Percentiles rank a stretch among this genome's conserved stretches.
These are phyloP conservation scores for Nicotiana benthamiana DNA, from an alignment of 257 asterid genomes.

Conservation along the genomic window DNA sequence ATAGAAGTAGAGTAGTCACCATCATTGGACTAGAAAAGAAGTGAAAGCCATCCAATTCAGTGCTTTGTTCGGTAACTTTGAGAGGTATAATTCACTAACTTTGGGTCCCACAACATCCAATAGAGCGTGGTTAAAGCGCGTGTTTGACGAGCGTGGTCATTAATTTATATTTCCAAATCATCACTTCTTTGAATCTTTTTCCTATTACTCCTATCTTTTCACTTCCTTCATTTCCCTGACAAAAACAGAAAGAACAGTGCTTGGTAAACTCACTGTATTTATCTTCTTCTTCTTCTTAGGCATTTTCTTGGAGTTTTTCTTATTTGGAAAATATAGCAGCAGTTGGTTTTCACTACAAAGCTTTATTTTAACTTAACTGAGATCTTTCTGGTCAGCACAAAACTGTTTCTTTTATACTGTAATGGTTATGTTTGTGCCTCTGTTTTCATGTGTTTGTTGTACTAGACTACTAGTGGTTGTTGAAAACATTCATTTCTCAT, in stretches of 20 bases:
- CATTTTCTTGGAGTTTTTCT: background rate
- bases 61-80: background rate
- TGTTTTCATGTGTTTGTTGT: background rate
- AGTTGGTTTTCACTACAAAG: background rate
- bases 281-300: background rate
- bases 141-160: background rate
- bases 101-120: background rate
- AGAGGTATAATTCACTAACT: slow-evolving; percentile 1
- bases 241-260: background rate
- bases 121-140: slow-evolving; percentile 9
- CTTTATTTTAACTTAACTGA: background rate
- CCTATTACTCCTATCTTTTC: background rate
- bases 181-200: background rate
- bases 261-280: background rate
- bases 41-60: background rate
- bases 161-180: background rate
- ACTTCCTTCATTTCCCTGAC: background rate
- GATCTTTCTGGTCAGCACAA: background rate
- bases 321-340: background rate
- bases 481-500: background rate
- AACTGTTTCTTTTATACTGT: background rate
- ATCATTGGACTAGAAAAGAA: background rate
- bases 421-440: background rate
- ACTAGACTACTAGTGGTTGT: background rate
- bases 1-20: background rate